Conservation (phyloP, 1,284 basidiomycete species). For the Gomphus bonarii region DNA sequence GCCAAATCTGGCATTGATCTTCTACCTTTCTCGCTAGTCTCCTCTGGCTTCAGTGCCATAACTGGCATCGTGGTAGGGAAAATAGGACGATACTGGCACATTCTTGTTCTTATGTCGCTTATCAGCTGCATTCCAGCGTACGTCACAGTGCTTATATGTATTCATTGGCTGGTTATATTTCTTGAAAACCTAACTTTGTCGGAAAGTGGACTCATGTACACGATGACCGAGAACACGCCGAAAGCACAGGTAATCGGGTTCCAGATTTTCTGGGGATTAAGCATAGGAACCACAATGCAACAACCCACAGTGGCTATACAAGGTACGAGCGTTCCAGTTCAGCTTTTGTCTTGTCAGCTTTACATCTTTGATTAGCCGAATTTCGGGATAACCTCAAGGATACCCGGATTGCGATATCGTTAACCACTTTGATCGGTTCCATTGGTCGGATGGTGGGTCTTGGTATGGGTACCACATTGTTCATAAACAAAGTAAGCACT, state of each 20-base stretch:
- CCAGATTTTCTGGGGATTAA: slow-evolving; percentile 10
- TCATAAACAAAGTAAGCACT: slow-evolving; percentile 5
- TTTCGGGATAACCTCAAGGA: slow-evolving; percentile 6
- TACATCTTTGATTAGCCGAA: background rate
- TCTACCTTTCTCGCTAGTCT: background rate
- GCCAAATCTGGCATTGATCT: slow-evolving; percentile 2
- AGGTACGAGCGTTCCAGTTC: background rate
- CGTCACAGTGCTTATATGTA: background rate
- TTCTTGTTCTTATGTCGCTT: background rate
- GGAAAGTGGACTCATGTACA: slow-evolving; percentile 1
- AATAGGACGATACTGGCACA: slow-evolving; percentile 2
- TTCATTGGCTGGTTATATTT: background rate
- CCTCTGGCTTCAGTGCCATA: background rate
- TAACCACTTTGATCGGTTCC: background rate
- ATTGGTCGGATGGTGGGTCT: slow-evolving; percentile 9
- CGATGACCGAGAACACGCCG: slow-evolving; percentile 7
- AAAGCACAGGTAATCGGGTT: background rate
- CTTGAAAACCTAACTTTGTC: background rate
- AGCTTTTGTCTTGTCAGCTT: background rate
- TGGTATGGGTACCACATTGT: slow-evolving; percentile 4
- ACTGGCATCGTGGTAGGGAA: background rate
- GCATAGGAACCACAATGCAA: slow-evolving; percentile 1
- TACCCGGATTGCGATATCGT: slow-evolving; percentile 4
- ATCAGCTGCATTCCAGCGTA: background rate
- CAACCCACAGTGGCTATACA: slow-evolving; percentile 3